These are phyloP conservation scores for Multifurca ochricompacta DNA, from an alignment of 768 basidiomycete genomes.

Conservation along the genomic window DNA sequence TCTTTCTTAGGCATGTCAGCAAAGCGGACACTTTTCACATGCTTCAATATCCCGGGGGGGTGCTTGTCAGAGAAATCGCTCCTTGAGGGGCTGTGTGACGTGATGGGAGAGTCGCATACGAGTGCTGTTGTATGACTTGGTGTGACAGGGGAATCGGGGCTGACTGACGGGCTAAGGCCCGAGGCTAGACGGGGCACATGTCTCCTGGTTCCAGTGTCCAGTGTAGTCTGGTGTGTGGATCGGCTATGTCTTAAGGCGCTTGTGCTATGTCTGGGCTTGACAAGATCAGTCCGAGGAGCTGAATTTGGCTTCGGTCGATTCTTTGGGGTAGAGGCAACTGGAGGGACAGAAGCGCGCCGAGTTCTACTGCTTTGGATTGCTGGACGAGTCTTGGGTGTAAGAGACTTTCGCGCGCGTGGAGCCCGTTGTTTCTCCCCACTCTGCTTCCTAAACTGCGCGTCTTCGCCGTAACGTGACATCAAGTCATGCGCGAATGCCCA, in stretches of 20 bases:
- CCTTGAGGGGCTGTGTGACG: background rate
- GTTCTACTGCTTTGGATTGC: background rate
- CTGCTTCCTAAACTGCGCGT: background rate
- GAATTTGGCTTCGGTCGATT: slow-evolving; percentile 12
- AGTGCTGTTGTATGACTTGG: background rate
- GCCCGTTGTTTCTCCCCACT: background rate
- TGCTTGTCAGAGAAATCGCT: background rate
- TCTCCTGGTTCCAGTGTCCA: background rate
- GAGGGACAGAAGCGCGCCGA: slow-evolving; percentile 11
- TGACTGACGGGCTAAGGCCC: background rate
- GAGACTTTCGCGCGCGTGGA: slow-evolving; percentile 4
- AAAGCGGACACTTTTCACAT: slow-evolving; percentile 20
- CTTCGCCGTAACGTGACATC: slow-evolving; percentile 22
- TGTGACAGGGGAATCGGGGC: background rate
- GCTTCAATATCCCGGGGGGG: slow-evolving; percentile 19
- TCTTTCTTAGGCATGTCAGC: slow-evolving; percentile 11
- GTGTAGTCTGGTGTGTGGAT: background rate
- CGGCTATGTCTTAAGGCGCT: background rate
- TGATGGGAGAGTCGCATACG: background rate
- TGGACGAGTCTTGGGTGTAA: background rate
- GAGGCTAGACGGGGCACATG: background rate
- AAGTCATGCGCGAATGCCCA: slow-evolving; percentile 33
- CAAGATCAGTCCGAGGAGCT: slow-evolving; percentile 8
- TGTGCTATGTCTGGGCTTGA: background rate
- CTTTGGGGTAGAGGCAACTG: background rate